Percentiles rank a stretch among this genome's conserved stretches.
Conservation (phyloP, 2,329 filamentous ascomycete species). For the Exophiala sp. region DNA sequence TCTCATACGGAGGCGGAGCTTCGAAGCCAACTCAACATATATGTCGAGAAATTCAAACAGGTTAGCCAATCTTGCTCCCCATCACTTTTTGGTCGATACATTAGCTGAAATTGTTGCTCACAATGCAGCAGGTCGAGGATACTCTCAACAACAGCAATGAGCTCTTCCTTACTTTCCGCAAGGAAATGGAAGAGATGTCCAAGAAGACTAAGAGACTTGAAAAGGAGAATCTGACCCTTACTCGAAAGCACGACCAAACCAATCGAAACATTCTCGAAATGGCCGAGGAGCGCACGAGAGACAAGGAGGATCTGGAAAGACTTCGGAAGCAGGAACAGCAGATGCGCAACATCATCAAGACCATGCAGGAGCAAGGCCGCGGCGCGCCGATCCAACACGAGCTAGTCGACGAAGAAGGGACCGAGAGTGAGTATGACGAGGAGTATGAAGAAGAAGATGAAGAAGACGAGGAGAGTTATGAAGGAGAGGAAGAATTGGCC, state of each 20-base stretch:
- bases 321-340: constrained; percentile 82
- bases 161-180: constrained; percentile 89
- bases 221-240: constrained; percentile 88
- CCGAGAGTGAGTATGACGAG: constrained; percentile 49
- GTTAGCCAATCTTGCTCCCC: constrained; percentile 48
- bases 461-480: constrained; percentile 54
- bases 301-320: constrained; percentile 69
- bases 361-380: constrained; percentile 91
- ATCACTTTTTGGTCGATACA: constrained; percentile 28
- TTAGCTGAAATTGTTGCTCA: constrained; percentile 26
- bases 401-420: constrained; percentile 49
- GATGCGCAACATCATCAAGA: constrained; percentile 87
- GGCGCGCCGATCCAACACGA: constrained; percentile 55
- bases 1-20: constrained; percentile 93
- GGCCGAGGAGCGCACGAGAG: constrained; percentile 82
- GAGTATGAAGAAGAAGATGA: constrained; percentile 55
- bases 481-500: constrained; percentile 49
- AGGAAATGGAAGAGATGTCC: constrained; percentile 99
- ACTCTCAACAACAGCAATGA: constrained; percentile 98
- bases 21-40: constrained; percentile 91
- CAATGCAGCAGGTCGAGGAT: constrained; percentile 75
- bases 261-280: constrained; percentile 94
- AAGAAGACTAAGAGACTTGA: constrained; percentile 97
- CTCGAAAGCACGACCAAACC: constrained; percentile 86
- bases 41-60: constrained; percentile 99